Conservation (phyloP, 176 grass and related monocot species). For the Bothriochloa decipiens region DNA sequence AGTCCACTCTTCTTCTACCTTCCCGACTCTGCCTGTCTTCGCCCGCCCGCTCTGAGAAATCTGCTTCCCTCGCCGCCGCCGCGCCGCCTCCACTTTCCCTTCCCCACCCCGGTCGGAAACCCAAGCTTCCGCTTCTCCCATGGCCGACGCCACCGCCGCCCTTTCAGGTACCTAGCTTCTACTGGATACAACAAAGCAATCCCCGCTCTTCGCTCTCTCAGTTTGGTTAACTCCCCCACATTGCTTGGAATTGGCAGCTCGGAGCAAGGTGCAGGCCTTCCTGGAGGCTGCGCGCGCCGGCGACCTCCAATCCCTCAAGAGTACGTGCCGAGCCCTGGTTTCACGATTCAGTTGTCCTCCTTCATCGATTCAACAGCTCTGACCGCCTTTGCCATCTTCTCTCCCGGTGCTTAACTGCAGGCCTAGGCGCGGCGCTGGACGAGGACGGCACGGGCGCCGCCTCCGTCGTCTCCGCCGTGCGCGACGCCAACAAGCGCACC, state of each 20-base stretch:
- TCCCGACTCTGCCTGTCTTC: not conserved
- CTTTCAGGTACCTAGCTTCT: not conserved
- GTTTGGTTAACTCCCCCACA: not conserved
- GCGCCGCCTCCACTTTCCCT: not conserved
- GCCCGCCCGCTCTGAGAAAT: not conserved
- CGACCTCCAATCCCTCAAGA: constrained; percentile 70
- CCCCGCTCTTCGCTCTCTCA: not conserved
- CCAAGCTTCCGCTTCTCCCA: not conserved
- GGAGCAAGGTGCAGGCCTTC: constrained; percentile 82
- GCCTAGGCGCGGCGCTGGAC: constrained; percentile 62
- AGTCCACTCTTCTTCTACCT: not conserved
- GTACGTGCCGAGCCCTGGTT: constrained; percentile 23
- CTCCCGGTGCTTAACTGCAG: constrained; percentile 34
- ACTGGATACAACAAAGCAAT: not conserved
- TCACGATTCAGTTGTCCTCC: not conserved
- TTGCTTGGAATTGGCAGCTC: constrained; percentile 45
- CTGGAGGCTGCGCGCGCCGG: constrained; percentile 77
- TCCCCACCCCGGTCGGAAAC: not conserved
- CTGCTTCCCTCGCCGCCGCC: not conserved
- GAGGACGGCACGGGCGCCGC: constrained; percentile 75
- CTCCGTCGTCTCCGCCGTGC: constrained; percentile 56
- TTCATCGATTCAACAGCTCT: not conserved
- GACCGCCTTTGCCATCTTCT: not conserved
- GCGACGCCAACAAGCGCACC: constrained; percentile 83
- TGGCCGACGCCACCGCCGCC: not conserved